A percentile compares a stretch with the other conserved stretches of the same genome.
phyloP scores from a whole-genome alignment of 306 rosid species.

The Sicyos edulis region DNA sequence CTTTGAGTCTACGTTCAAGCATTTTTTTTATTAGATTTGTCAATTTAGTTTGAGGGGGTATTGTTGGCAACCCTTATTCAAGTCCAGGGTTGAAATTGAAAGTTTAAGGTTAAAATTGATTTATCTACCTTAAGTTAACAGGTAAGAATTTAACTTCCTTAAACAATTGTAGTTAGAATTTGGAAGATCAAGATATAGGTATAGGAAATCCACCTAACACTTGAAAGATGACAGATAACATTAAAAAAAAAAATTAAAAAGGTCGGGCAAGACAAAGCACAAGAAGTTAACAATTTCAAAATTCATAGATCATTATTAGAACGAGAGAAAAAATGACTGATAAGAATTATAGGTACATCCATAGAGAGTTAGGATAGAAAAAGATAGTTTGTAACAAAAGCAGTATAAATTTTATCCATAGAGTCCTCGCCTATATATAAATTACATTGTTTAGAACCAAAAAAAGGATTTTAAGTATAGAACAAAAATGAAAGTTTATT shows the following conservation, averaged over 20 bases:
- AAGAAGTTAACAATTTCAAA: neutral
- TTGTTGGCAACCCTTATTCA: neutral
- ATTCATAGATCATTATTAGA: neutral
- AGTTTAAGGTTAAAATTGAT: neutral
- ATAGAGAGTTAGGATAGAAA: neutral
- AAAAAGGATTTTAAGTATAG: neutral
- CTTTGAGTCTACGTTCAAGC: neutral
- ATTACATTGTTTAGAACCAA: neutral
- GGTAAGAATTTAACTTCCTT: neutral
- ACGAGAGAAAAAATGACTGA: neutral
- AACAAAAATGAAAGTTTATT: neutral
- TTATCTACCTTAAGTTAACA: neutral
- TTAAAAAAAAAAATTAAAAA: too few species aligned
- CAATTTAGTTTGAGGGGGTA: neutral
- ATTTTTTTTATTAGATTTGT: neutral
- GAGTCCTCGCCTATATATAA: neutral
- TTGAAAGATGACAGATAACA: neutral
- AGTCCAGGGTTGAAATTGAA: neutral
- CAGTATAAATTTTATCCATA: neutral
- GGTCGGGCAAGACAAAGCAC: too few species aligned
- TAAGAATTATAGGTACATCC: neutral
- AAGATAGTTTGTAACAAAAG: neutral
- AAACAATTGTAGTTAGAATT: neutral
- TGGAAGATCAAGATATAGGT: neutral
- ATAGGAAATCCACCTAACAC: neutral